Conservation (phyloP, 345 rosid species). For the Gossypium anomalum region DNA sequence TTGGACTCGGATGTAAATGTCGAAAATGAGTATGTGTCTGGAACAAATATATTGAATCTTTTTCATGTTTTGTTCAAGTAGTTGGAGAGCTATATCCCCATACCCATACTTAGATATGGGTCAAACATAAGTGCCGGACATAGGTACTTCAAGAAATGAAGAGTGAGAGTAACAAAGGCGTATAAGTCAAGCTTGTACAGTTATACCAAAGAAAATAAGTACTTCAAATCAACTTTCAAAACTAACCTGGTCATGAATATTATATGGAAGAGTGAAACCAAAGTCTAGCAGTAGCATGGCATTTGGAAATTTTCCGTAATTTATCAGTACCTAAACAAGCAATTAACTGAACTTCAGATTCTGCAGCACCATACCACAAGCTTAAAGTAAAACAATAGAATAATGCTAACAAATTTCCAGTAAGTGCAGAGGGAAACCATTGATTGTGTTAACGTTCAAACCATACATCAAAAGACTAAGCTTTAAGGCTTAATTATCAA, state of each 20-base stretch:
- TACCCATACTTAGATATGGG: too few species aligned
- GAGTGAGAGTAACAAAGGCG: too few species aligned
- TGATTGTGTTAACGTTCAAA: too few species aligned
- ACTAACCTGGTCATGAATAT: constrained; percentile 70
- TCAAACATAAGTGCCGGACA: too few species aligned
- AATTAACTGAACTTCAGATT: constrained; percentile 7
- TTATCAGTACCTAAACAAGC: constrained; percentile 51
- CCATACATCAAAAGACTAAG: neutral
- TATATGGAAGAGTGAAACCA: constrained; percentile 71
- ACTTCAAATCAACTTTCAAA: constrained; percentile 6
- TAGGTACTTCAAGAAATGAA: too few species aligned
- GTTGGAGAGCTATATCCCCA: too few species aligned
- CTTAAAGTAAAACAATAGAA: neutral
- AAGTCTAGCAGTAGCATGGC: constrained; percentile 69
- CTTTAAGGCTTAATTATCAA: neutral
- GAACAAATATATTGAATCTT: too few species aligned
- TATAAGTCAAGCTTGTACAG: neutral
- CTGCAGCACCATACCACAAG: neutral
- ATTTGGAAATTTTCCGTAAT: constrained; percentile 74
- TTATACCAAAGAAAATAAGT: neutral
- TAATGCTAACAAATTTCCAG: neutral
- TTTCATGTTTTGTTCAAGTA: too few species aligned
- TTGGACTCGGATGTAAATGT: too few species aligned
- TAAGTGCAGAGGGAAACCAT: neutral
- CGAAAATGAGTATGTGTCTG: too few species aligned